Evolutionary conservation across 176 grass and related monocot genomes (phyloP).

Genomic region (Avena insularis): DNA sequence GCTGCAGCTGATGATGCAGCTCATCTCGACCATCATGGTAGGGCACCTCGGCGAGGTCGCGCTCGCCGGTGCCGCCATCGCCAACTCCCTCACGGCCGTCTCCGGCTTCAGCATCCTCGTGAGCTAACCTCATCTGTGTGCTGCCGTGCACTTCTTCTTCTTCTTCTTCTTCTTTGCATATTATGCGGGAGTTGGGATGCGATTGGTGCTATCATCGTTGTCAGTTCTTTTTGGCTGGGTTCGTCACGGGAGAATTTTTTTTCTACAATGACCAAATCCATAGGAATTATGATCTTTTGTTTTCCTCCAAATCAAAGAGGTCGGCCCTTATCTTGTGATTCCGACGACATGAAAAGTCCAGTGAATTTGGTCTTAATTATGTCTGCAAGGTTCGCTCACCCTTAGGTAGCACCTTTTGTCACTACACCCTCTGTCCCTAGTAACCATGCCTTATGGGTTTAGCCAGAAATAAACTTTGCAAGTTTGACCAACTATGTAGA

Average conservation of each 20-base stretch:
- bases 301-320: not conserved
- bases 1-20: constrained; percentile 70
- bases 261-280: no score
- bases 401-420: not conserved
- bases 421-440: no score
- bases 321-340: not conserved
- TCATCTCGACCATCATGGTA: constrained; percentile 71
- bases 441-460: no score
- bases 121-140: not conserved
- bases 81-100: constrained; percentile 70
- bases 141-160: no score
- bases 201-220: no score
- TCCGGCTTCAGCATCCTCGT: constrained; percentile 84
- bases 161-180: no score
- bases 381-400: not conserved
- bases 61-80: constrained; percentile 70
- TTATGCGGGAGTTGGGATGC: no score
- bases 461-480: no score
- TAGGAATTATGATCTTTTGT: not conserved
- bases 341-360: not conserved
- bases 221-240: no score
- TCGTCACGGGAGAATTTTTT: no score
- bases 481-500: no score
- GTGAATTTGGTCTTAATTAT: not conserved
- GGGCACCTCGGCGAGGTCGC: constrained; percentile 73